Conservation (phyloP, 345 rosid species). For the Lenwebbia sp. region DNA sequence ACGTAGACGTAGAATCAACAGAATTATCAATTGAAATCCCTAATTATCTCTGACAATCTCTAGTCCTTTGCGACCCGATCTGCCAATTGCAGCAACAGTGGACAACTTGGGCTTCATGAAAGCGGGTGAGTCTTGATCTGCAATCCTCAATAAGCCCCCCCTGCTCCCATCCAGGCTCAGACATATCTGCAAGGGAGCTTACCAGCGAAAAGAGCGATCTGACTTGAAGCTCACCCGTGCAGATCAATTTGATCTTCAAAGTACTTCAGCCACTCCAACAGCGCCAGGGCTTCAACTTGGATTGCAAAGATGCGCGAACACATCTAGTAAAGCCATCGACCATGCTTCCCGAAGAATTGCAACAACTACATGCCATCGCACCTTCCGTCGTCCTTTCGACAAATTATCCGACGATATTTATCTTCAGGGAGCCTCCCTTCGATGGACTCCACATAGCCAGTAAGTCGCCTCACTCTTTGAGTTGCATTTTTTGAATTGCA, state of each 20-base stretch:
- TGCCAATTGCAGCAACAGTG: too few species aligned
- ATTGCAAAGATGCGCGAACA: background rate
- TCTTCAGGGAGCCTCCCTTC: background rate
- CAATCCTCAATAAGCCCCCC: background rate
- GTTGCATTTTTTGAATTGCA: background rate
- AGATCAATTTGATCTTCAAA: background rate
- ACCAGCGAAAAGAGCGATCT: background rate
- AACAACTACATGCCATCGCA: background rate
- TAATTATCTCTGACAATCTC: too few species aligned
- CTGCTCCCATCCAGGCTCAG: background rate
- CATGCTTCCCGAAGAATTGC: background rate
- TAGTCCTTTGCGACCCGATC: too few species aligned
- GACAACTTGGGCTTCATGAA: background rate
- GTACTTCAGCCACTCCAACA: background rate
- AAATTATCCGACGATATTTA: background rate
- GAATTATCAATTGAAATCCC: too few species aligned
- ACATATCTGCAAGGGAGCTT: background rate
- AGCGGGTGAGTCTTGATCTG: background rate
- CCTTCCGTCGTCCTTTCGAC: background rate
- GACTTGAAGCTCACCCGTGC: background rate
- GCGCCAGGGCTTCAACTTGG: background rate
- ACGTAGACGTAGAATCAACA: too few species aligned
- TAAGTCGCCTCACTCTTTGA: background rate
- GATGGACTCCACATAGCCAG: background rate
- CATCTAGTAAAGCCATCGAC: background rate